phyloP scores from a whole-genome alignment of 2,329 filamentous ascomycete genomes.

The Metarhizium humberi region DNA sequence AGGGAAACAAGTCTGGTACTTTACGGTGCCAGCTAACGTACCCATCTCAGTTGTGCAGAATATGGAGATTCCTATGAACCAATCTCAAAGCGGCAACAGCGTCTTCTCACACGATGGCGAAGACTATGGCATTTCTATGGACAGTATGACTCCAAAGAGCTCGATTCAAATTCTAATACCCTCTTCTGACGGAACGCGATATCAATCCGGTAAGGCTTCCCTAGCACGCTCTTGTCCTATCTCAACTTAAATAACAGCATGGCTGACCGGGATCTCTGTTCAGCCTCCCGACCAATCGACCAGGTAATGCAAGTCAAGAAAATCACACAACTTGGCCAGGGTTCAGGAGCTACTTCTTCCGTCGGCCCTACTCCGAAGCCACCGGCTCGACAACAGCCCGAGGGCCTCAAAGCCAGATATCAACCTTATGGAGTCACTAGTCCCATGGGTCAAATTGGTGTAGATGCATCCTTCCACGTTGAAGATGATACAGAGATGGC shows the following conservation, averaged over 20 bases:
- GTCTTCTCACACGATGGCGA: slow-evolving; percentile 55
- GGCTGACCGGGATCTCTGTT: slow-evolving; percentile 4
- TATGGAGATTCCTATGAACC: slow-evolving; percentile 50
- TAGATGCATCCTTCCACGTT: slow-evolving; percentile 29
- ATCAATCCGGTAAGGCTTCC: slow-evolving; percentile 39
- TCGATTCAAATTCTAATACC: slow-evolving; percentile 54
- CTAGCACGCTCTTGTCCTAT: slow-evolving; percentile 6
- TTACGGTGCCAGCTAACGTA: slow-evolving; percentile 61
- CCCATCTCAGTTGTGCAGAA: slow-evolving; percentile 59
- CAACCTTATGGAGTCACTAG: slow-evolving; percentile 50
- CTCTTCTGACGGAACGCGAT: slow-evolving; percentile 42
- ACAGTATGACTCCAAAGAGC: slow-evolving; percentile 38
- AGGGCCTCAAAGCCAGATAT: slow-evolving; percentile 58
- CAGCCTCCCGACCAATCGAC: slow-evolving; percentile 35
- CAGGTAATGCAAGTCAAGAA: slow-evolving; percentile 58
- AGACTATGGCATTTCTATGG: slow-evolving; percentile 51
- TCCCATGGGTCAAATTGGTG: slow-evolving; percentile 27
- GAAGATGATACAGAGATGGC: slow-evolving; percentile 37
- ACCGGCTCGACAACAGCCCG: slow-evolving; percentile 53
- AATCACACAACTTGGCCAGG: slow-evolving; percentile 45
- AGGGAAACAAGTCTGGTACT: slow-evolving; percentile 74
- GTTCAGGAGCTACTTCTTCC: slow-evolving; percentile 12
- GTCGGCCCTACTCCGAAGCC: slow-evolving; percentile 37
- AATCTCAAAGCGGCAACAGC: slow-evolving; percentile 39
- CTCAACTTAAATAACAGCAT: too few species aligned